These are phyloP conservation scores for Sporothrix dimorphospora DNA, from an alignment of 2,329 filamentous ascomycete genomes.

Conservation along the genomic window DNA sequence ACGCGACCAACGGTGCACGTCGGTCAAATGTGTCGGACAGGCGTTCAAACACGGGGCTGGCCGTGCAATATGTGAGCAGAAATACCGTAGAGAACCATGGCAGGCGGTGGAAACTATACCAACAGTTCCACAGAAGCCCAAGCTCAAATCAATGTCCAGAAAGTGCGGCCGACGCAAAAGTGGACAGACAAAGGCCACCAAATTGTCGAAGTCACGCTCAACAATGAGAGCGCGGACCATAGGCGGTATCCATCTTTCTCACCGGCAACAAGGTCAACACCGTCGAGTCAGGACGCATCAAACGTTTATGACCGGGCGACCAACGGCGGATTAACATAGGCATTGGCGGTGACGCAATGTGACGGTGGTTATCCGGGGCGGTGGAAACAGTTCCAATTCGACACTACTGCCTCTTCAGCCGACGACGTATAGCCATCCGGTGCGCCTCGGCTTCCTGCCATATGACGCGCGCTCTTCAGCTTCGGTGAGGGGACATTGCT, in stretches of 20 bases:
- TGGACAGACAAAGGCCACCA: slow-evolving; percentile 42
- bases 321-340: slow-evolving; percentile 42
- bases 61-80: too few species aligned
- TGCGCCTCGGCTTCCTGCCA: slow-evolving; percentile 28
- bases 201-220: slow-evolving; percentile 47
- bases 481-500: too few species aligned
- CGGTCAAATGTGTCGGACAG: too few species aligned
- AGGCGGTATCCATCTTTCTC: slow-evolving; percentile 40
- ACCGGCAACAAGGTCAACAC: slow-evolving; percentile 47
- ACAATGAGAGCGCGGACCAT: slow-evolving; percentile 43
- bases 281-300: slow-evolving; percentile 46
- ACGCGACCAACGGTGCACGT: too few species aligned
- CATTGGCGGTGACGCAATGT: slow-evolving; percentile 23
- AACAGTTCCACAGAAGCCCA: too few species aligned
- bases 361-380: not conserved
- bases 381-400: not conserved
- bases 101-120: too few species aligned
- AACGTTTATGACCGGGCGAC: slow-evolving; percentile 49
- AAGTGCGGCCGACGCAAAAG: slow-evolving; percentile 49
- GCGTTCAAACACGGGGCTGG: too few species aligned
- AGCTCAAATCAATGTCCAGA: slow-evolving; percentile 41
- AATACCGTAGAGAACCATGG: too few species aligned
- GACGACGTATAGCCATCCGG: slow-evolving; percentile 17
- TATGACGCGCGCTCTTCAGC: too few species aligned
- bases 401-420: too few species aligned